A percentile compares a stretch with the other conserved stretches of the same genome.
These are phyloP conservation scores for Colletotrichum filicis DNA, from an alignment of 2,329 filamentous ascomycete genomes.

Conservation along the genomic window DNA sequence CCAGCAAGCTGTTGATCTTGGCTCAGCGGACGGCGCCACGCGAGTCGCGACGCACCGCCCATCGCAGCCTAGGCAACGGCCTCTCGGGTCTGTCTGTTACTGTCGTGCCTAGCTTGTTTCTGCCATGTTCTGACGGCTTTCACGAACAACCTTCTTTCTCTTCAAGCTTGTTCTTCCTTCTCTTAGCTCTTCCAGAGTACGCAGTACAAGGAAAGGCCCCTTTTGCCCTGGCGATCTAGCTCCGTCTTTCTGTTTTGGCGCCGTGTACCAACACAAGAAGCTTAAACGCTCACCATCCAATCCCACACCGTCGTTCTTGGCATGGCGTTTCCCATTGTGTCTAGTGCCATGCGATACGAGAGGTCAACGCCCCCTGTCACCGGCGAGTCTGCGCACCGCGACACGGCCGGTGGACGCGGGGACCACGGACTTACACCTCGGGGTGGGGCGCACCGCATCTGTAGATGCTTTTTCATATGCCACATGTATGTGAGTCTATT, in stretches of 20 bases:
- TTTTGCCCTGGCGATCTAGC: neutral
- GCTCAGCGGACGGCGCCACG: neutral
- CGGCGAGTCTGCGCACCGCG: neutral
- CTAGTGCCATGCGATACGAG: constrained; percentile 21
- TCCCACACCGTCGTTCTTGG: constrained; percentile 7
- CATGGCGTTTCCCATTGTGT: constrained; percentile 10
- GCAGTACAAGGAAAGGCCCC: neutral
- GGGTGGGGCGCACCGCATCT: neutral
- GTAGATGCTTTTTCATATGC: neutral
- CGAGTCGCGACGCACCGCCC: neutral
- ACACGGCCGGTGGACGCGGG: neutral
- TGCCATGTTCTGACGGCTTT: neutral
- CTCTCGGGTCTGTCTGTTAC: neutral
- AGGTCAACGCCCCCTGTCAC: neutral
- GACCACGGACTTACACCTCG: neutral
- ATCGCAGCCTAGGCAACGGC: constrained; percentile 18
- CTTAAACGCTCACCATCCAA: constrained; percentile 25
- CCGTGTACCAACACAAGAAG: constrained; percentile 19
- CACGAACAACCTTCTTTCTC: neutral
- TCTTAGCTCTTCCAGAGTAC: neutral
- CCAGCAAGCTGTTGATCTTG: neutral
- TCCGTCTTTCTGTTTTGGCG: constrained; percentile 3
- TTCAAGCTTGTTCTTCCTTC: neutral
- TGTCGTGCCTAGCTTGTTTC: neutral
- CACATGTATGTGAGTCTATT: constrained; percentile 10